Evolutionary conservation across 192 early-diverging fungal genomes (phyloP).

Genomic region (Powellomyces hirtus): DNA sequence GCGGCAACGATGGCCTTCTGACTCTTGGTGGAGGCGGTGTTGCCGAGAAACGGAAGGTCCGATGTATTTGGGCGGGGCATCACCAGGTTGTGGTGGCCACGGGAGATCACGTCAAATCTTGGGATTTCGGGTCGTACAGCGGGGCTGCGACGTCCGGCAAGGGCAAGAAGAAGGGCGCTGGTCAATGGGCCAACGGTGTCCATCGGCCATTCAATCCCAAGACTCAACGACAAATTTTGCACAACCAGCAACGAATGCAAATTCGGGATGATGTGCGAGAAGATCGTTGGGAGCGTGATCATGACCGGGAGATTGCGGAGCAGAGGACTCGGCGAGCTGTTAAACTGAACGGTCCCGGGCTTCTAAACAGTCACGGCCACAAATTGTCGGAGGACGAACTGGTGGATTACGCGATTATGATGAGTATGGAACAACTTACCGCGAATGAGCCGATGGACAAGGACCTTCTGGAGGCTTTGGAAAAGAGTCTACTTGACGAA

Average conservation of each 20-base stretch:
- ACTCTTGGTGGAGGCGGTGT: conserved; percentile 9
- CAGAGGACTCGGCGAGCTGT: neutral
- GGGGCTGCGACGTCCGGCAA: neutral
- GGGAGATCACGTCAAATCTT: conserved; percentile 50
- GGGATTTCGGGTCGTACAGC: conserved; percentile 51
- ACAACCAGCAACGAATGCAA: conserved; percentile 24
- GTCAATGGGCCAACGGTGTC: conserved; percentile 9
- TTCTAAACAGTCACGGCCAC: conserved; percentile 3
- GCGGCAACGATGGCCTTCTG: conserved; percentile 35
- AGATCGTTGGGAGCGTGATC: conserved; percentile 17
- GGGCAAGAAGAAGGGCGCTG: conserved; percentile 21
- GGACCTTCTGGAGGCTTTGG: conserved; percentile 21
- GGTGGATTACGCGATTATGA: conserved; percentile 56
- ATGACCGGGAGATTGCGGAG: conserved; percentile 31
- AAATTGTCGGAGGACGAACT: conserved; percentile 57
- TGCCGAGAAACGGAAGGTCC: conserved; percentile 35
- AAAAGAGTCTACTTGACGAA: conserved; percentile 5
- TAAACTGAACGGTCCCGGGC: conserved; percentile 6
- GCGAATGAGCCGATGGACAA: neutral
- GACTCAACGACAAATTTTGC: neutral
- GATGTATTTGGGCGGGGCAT: conserved; percentile 19
- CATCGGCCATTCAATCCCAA: neutral
- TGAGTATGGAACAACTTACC: conserved; percentile 29
- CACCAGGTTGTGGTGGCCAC: conserved; percentile 44
- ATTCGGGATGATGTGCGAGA: conserved; percentile 45